phyloP scores from a whole-genome alignment of 75 land plant genomes.

The Larix kaempferi region DNA sequence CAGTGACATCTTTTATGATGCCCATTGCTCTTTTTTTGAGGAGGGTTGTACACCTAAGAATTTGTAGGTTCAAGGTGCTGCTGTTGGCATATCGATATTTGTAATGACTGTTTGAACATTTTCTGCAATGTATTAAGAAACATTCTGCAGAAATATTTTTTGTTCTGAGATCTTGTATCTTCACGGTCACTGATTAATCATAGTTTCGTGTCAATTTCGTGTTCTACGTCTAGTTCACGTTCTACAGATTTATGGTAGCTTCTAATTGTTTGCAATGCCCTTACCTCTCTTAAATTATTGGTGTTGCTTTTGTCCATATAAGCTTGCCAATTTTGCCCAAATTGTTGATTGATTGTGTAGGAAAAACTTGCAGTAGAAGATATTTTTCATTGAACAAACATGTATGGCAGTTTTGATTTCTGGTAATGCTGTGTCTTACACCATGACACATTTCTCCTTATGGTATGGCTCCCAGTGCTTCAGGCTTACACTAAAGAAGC shows the following conservation, averaged over 20 bases:
- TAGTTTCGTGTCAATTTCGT: not conserved
- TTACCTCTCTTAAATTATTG: not conserved
- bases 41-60: not conserved
- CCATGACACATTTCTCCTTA: not conserved
- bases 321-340: too few relatives aligned
- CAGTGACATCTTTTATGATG: not conserved
- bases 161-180: not conserved
- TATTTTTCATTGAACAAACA: not conserved
- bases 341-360: not conserved
- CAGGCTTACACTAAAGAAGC: not conserved
- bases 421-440: not conserved
- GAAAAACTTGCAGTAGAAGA: not conserved
- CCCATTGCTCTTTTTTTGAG: too few relatives aligned
- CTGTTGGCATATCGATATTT: not conserved
- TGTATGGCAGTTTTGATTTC: not conserved
- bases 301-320: not conserved
- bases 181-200: not conserved
- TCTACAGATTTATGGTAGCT: not conserved
- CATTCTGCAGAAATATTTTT: not conserved
- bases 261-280: not conserved
- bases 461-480: not conserved
- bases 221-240: too few relatives aligned
- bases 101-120: not conserved
- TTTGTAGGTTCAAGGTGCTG: not conserved
- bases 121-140: not conserved